phyloP scores from a whole-genome alignment of 1,284 basidiomycete species.

The Ceratobasidium sp. region DNA sequence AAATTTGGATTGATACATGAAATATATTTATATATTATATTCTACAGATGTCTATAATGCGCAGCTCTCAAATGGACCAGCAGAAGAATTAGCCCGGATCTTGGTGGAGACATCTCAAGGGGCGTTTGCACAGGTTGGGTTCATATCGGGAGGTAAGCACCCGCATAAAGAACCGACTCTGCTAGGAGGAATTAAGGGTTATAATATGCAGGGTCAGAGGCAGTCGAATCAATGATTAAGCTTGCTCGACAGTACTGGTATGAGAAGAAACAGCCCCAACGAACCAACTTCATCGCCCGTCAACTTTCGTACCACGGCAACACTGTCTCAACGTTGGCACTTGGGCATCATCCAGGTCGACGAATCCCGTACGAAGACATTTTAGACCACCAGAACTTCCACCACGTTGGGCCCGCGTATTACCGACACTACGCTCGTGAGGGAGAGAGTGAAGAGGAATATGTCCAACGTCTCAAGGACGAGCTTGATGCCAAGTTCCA shows the following conservation, averaged over 20 bases:
- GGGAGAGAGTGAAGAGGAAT: constrained; percentile 80
- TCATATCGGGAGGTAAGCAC: constrained; percentile 75
- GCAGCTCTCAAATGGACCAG: constrained; percentile 81
- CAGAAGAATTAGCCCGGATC: constrained; percentile 77
- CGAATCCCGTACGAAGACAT: constrained; percentile 75
- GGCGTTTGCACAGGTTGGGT: constrained; percentile 77
- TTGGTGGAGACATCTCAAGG: constrained; percentile 74
- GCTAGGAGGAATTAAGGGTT: neutral
- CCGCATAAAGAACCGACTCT: neutral
- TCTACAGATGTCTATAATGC: constrained; percentile 81
- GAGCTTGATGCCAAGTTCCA: constrained; percentile 88
- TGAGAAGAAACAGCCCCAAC: constrained; percentile 71
- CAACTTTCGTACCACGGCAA: constrained; percentile 88
- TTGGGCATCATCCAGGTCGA: constrained; percentile 74
- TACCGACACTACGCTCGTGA: constrained; percentile 77
- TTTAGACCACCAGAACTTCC: constrained; percentile 73
- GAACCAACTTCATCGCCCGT: constrained; percentile 84
- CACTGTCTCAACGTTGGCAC: constrained; percentile 76
- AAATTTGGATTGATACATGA: constrained; percentile 49
- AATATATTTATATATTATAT: constrained; percentile 2
- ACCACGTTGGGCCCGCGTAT: constrained; percentile 89
- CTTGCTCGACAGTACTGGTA: constrained; percentile 71
- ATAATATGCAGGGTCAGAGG: constrained; percentile 75
- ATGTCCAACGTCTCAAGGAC: constrained; percentile 77
- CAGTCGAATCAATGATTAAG: constrained; percentile 86